phyloP scores from a whole-genome alignment of 768 basidiomycete species.

The Termitomyces sp. region DNA sequence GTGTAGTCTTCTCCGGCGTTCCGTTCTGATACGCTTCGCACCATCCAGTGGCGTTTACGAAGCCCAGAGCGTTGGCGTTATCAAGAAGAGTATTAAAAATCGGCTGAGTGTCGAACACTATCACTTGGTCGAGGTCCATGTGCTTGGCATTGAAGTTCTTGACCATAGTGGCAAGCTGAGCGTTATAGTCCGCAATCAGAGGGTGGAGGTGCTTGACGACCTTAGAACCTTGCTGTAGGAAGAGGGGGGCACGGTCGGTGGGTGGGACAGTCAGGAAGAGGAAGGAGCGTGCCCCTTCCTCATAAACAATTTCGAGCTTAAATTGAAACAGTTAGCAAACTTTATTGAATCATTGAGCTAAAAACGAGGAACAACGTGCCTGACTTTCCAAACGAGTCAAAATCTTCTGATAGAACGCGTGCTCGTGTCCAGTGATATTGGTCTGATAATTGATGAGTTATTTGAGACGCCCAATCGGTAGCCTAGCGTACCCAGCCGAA shows the following conservation, averaged over 20 bases:
- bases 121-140: constrained; percentile 39
- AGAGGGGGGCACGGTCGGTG: constrained; percentile 50
- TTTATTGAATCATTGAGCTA: background rate
- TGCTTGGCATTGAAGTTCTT: constrained; percentile 37
- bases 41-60: constrained; percentile 55
- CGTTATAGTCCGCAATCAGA: constrained; percentile 47
- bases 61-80: constrained; percentile 48
- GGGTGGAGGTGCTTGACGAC: constrained; percentile 32
- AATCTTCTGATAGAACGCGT: constrained; percentile 30
- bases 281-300: constrained; percentile 53
- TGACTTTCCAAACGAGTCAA: constrained; percentile 31
- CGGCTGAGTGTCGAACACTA: constrained; percentile 52
- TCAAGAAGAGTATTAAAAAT: constrained; percentile 59
- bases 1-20: constrained; percentile 47
- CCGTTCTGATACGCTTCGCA: constrained; percentile 60
- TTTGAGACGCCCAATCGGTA: background rate
- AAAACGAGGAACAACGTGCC: constrained; percentile 15
- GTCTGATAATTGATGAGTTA: constrained; percentile 18
- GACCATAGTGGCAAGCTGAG: constrained; percentile 35
- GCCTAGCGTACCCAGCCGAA: constrained; percentile 37
- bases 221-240: constrained; percentile 33
- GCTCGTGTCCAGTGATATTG: constrained; percentile 29
- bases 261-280: constrained; percentile 63
- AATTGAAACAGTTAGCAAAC: background rate
- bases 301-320: constrained; percentile 46